Conservation (phyloP, 768 basidiomycete species). For the Pleurotus eryngii region DNA sequence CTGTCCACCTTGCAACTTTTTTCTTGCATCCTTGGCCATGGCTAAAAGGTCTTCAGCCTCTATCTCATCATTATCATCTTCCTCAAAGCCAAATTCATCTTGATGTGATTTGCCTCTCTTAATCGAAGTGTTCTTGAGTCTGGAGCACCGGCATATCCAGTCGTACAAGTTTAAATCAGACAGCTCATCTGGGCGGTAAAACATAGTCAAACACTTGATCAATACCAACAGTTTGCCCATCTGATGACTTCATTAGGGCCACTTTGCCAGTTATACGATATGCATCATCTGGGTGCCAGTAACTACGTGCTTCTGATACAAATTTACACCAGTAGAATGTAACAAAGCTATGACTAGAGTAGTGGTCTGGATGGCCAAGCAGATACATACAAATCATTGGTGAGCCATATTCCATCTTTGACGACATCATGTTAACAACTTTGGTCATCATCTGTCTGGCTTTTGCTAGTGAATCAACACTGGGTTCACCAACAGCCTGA, state of each 20-base stretch:
- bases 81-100: background rate
- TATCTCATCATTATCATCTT: background rate
- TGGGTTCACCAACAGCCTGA: background rate
- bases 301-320: constrained; percentile 14
- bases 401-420: constrained; percentile 26
- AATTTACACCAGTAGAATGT: constrained; percentile 9
- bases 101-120: background rate
- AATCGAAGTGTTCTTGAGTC: background rate
- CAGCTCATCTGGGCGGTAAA: constrained; percentile 12
- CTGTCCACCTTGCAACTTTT: background rate
- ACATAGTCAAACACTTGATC: constrained; percentile 17
- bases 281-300: constrained; percentile 11
- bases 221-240: constrained; percentile 13
- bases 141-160: constrained; percentile 11
- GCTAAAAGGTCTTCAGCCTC: background rate
- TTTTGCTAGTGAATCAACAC: constrained; percentile 9
- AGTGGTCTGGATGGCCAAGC: constrained; percentile 24
- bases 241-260: constrained; percentile 14
- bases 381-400: constrained; percentile 17
- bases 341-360: constrained; percentile 20
- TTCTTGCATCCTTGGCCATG: background rate
- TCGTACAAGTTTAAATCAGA: constrained; percentile 14
- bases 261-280: constrained; percentile 15
- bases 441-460: constrained; percentile 22
- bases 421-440: constrained; percentile 24